Evolutionary conservation across 2,329 filamentous ascomycete species (phyloP).

Genomic region (Alternaria conjuncta): DNA sequence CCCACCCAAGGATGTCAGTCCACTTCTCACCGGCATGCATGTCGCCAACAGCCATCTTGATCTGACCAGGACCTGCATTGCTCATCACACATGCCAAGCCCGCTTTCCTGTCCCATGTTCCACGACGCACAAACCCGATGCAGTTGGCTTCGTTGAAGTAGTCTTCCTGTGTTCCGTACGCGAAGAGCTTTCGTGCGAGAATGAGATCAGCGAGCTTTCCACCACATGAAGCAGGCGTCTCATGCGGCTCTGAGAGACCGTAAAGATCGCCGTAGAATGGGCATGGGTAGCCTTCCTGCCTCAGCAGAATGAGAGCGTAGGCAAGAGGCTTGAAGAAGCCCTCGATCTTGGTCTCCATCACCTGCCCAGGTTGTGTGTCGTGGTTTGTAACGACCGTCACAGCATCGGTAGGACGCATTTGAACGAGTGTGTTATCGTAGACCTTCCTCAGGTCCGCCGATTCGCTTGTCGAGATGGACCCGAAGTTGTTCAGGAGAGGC

Average conservation of each 20-base stretch:
- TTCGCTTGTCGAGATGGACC: conserved; percentile 61
- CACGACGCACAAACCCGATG: conserved; percentile 66
- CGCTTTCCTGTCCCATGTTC: conserved; percentile 59
- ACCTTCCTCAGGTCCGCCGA: conserved; percentile 68
- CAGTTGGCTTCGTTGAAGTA: conserved; percentile 68
- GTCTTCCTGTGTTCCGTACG: conserved; percentile 69
- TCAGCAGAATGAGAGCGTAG: conserved; percentile 74
- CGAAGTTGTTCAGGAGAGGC: conserved; percentile 73
- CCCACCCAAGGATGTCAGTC: conserved; percentile 67
- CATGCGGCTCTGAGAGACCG: conserved; percentile 63
- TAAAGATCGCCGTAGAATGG: conserved; percentile 76
- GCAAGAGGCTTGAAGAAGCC: conserved; percentile 74
- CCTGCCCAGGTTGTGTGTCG: conserved; percentile 71
- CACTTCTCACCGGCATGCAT: conserved; percentile 66
- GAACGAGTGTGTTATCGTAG: conserved; percentile 66
- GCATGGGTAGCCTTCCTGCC: conserved; percentile 67
- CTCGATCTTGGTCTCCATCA: conserved; percentile 67
- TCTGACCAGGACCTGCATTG: conserved; percentile 49
- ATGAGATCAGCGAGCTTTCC: conserved; percentile 65
- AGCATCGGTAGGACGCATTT: conserved; percentile 60
- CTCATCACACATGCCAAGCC: conserved; percentile 61
- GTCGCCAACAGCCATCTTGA: conserved; percentile 68
- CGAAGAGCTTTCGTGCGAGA: conserved; percentile 68
- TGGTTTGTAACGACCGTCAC: conserved; percentile 76
- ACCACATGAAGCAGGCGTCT: conserved; percentile 60